Base-by-base conservation (phyloP, 2,329 filamentous ascomycete genomes). In the Stenocarpella maydis region DNA sequence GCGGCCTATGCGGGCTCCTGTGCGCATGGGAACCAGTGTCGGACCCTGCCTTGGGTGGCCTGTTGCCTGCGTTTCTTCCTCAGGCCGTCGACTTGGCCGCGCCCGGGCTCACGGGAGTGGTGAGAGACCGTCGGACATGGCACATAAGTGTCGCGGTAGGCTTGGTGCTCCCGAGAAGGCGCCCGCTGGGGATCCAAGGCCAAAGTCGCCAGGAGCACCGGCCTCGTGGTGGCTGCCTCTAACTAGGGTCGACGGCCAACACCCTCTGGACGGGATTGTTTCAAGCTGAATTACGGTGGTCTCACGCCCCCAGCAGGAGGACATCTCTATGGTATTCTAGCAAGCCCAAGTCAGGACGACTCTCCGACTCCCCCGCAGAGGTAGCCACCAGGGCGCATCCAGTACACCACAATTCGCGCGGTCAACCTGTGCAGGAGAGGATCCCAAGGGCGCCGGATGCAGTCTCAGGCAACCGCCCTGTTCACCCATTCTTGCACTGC, bases 121-220 rank as follows among this genome's bases (percentile, higher is more conserved):
- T 63, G 28, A 63, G 28, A 63, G 58, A 49, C 58, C n/a, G 28
- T 43, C 34, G 43, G 58, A 37, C n/a, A 8, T 49, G 43, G 26
- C 41, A 49, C 28, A 49, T 4, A 49, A 63, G 28, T 49, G 58
- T 47, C 26, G 28, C 26, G 19, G 43, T 63, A 3, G 58, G 12
- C 41, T 21, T 61, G 58, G 58, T 61, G 41, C 41, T 61, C 58
- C 58, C 58, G 58, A 61, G 41, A 49, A 31, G n/a, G 58, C 41
- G 41, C 28, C 58, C 41, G 43, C 19, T 49, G 58, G 28, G 28
- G 17, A 49, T 5, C 24, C 26, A 31, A 15, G 28, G 26, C 26
- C 41, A 45, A 47, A 47, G 31, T 31, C 41, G 55, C 26, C 12
- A 31, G 41, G 21, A 34, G 55, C 26, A 26, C 55, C 41, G 55